phyloP scores from a whole-genome alignment of 192 early-diverging fungal genomes.

The Geranomyces michiganensis region DNA sequence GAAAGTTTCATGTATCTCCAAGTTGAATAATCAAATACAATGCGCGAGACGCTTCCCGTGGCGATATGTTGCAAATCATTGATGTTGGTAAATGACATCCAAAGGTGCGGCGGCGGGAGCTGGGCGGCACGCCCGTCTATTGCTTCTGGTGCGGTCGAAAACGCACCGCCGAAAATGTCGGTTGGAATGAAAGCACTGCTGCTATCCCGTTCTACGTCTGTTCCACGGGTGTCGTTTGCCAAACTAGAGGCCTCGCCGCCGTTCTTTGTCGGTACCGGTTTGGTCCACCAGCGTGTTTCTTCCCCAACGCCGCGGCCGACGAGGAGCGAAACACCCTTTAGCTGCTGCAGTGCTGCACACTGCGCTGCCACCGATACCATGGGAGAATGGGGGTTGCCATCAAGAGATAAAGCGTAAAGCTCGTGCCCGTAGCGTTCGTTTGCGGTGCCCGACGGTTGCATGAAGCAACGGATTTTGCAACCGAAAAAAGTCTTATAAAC shows the following conservation, averaged over 20 bases:
- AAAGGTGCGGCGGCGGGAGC: slow-evolving; percentile 25
- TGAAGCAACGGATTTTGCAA: too few relatives aligned
- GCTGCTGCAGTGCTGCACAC: background rate
- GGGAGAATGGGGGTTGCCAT: slow-evolving; percentile 18
- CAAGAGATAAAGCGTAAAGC: slow-evolving; percentile 18
- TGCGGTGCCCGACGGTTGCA: too few relatives aligned
- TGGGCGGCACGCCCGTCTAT: background rate
- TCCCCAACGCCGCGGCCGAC: slow-evolving; percentile 13
- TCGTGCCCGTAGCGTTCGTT: slow-evolving; percentile 19
- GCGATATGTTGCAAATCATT: slow-evolving; percentile 29
- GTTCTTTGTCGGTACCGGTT: background rate
- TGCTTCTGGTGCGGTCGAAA: slow-evolving; percentile 1
- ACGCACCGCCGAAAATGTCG: slow-evolving; percentile 45
- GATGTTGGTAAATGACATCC: slow-evolving; percentile 38
- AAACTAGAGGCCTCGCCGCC: too few relatives aligned
- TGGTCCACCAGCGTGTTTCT: slow-evolving; percentile 17
- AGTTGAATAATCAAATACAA: slow-evolving; percentile 42
- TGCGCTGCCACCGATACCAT: background rate
- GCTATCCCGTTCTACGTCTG: too few relatives aligned
- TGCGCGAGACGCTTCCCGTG: background rate
- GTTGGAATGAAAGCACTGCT: slow-evolving; percentile 1
- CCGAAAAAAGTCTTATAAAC: too few relatives aligned
- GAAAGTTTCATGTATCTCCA: slow-evolving; percentile 43
- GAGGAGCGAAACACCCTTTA: background rate
- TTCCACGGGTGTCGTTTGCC: too few relatives aligned